Percentiles rank a stretch among this genome's conserved stretches.
Evolutionary conservation across 306 rosid species (phyloP).

Genomic region (Cicer arietinum): DNA sequence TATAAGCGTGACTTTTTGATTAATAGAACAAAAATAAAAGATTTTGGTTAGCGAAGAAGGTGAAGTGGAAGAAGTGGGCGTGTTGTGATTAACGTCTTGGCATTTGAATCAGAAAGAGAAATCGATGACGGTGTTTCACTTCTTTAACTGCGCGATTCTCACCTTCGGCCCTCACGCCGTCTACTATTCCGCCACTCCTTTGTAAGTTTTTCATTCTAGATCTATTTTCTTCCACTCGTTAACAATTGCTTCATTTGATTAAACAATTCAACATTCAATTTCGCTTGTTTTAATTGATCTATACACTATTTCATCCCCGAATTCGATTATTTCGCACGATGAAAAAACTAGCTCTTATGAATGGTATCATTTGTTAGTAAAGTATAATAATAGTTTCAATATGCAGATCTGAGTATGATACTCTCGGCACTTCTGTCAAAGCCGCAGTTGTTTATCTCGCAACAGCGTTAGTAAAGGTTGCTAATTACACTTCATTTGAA

Average conservation of each 20-base stretch:
- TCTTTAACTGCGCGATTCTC: slow-evolving; percentile 97
- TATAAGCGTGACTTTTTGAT: too few species aligned
- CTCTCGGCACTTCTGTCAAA: slow-evolving; percentile 92
- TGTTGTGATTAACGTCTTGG: background rate
- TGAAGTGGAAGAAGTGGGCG: slow-evolving; percentile 27
- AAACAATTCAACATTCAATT: background rate
- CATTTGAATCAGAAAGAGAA: slow-evolving; percentile 13
- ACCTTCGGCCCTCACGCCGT: slow-evolving; percentile 99
- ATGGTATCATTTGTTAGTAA: slow-evolving; percentile 3
- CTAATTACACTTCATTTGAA: slow-evolving; percentile 34
- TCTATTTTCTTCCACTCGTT: background rate
- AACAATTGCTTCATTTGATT: background rate
- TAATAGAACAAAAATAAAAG: background rate
- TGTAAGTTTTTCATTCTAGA: slow-evolving; percentile 54
- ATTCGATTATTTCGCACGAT: background rate
- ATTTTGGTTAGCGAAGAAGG: background rate
- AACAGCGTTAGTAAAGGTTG: slow-evolving; percentile 90
- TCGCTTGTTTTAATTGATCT: background rate
- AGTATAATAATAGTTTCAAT: slow-evolving; percentile 11
- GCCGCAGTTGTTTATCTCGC: slow-evolving; percentile 93
- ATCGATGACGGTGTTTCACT: slow-evolving; percentile 91
- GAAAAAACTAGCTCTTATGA: slow-evolving; percentile 2
- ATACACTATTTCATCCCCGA: background rate
- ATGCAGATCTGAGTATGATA: slow-evolving; percentile 96
- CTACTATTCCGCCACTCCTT: slow-evolving; percentile 94